Percentiles rank a stretch among this genome's conserved stretches.
Conservation (phyloP, 148 eudicot genomes). For the Polygonum aviculare region DNA sequence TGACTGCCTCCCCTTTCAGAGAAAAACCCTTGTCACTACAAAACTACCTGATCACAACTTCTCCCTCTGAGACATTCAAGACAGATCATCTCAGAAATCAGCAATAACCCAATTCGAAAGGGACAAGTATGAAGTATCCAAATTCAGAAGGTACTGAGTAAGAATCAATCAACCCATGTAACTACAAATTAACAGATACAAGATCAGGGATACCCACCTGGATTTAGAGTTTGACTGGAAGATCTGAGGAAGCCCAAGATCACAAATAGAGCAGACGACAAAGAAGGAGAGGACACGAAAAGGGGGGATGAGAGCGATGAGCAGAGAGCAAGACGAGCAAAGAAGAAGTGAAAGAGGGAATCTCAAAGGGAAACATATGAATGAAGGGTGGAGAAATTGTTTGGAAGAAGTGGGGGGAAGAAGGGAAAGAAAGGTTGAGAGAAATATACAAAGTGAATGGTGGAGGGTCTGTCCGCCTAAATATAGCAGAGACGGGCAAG, state of each 20-base stretch:
- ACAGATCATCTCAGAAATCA: not conserved
- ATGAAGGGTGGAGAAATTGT: not conserved
- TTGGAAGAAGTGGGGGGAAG: not conserved
- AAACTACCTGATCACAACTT: not conserved
- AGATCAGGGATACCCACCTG: slow-evolving; percentile 4
- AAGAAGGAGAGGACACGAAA: not conserved
- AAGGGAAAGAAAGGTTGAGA: not conserved
- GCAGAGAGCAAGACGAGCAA: not conserved
- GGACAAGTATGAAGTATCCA: too few species aligned
- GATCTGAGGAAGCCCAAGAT: not conserved
- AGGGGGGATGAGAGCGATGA: slow-evolving; percentile 7
- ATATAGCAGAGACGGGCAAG: not conserved
- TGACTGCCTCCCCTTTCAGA: not conserved
- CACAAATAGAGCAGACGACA: not conserved
- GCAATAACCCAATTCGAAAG: not conserved
- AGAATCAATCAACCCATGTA: not conserved
- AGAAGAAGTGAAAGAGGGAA: slow-evolving; percentile 8
- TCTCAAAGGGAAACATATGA: slow-evolving; percentile 9
- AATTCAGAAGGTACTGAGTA: not conserved
- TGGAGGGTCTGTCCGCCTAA: not conserved
- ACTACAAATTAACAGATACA: not conserved
- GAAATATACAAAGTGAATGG: not conserved
- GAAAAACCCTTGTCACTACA: not conserved
- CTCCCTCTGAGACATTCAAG: not conserved
- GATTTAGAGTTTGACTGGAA: not conserved